Evolutionary conservation across 805 yeast species (phyloP), one percentile per base, ranked within the genome.

Genomic region (Wickerhamomyces bovis): DNA sequence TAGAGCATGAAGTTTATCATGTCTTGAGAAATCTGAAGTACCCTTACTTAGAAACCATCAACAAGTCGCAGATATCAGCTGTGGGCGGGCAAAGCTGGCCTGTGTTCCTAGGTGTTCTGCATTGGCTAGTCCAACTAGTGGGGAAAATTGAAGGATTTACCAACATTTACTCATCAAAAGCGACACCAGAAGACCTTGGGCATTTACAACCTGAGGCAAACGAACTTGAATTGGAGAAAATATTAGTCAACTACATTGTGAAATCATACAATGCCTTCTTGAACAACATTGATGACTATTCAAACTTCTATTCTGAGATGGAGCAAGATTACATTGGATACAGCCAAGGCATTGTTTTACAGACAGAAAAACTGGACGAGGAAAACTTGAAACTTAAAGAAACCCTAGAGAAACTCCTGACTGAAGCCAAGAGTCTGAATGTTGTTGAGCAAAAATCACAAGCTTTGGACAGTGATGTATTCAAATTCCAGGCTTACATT

Each of bases 71-170:
- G 60, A 82, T 89, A 35, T 80, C 89, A 35, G 96, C 96, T 0
- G 96, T 88, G 12, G 96, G 96, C 6, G 95, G 96, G 3, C 81
- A 84, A 42, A 81, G 81, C 53, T 89, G 97, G 97, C 89, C 87
- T 12, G 75, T 76, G 8, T 86, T 88, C 53, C 63, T 89, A 38
- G 96, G 94, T 1, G 78, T 90, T 76, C 67, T 89, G 20, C 81
- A 84, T 61, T 89, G 97, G 97, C 62, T 89, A 40, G 80, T 84
- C 5, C 78, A 79, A 52, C 70, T 80, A 50, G 81, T 72, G 55
- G 59, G 51, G 51, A 72, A 69, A 44, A 63, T 70, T 47, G 78
- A 76, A 42, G 57, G 59, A 38, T 39, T 53, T 1, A 38, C 54
- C 11, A 19, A 38, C 8, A 25, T 38, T 15, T 38, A 44, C 19